phyloP scores from a whole-genome alignment of 1,139 yeast species.

The Lodderomyces elongisporus region DNA sequence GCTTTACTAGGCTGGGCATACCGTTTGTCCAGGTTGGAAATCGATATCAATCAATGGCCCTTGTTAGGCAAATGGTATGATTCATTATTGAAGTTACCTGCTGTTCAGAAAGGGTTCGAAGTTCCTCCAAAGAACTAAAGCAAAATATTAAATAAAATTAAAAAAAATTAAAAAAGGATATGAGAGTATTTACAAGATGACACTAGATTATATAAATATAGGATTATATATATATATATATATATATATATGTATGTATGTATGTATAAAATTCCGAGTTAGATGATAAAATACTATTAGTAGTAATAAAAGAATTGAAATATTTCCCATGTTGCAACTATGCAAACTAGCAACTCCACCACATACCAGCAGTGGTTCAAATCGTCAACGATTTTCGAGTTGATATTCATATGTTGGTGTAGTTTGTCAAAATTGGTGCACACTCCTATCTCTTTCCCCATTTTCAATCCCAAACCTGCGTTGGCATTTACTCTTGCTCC shows the following conservation, averaged over 20 bases:
- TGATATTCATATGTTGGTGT: neutral
- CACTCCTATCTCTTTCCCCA: too few species aligned
- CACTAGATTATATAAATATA: too few species aligned
- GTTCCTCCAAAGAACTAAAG: constrained; percentile 7
- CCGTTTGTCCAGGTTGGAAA: constrained; percentile 16
- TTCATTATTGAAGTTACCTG: constrained; percentile 32
- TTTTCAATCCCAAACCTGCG: too few species aligned
- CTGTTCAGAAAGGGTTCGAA: constrained; percentile 27
- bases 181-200: too few species aligned
- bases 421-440: neutral
- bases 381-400: neutral
- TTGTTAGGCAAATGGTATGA: constrained; percentile 40
- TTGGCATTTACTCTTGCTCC: too few species aligned
- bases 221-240: too few species aligned
- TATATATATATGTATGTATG: too few species aligned
- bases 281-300: too few species aligned
- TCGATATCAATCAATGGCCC: constrained; percentile 42
- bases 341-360: neutral
- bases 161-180: too few species aligned
- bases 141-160: too few species aligned
- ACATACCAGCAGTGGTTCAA: neutral
- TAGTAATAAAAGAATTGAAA: neutral
- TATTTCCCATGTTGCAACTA: neutral
- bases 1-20: constrained; percentile 38
- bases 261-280: too few species aligned